Evolutionary conservation across 305 asterid species (phyloP).

Genomic region (Fraxinus floribunda): DNA sequence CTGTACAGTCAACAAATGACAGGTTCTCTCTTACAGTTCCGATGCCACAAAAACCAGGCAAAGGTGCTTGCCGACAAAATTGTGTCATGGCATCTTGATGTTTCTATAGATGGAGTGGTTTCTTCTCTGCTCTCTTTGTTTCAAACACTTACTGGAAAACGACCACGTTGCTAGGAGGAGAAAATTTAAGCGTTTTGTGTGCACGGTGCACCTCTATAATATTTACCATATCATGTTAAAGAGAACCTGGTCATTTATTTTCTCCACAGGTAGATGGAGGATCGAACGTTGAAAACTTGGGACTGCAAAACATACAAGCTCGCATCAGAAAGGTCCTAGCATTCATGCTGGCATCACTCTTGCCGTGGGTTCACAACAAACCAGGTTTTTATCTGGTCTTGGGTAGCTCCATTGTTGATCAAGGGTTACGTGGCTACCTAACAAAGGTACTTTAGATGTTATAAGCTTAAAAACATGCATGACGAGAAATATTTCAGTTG

Average conservation of each 20-base stretch:
- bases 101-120: conserved; percentile 81
- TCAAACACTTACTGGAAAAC: conserved; percentile 80
- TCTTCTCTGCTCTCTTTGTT: conserved; percentile 75
- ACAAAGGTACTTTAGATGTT: conserved; percentile 56
- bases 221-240: not conserved
- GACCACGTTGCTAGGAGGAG: conserved; percentile 57
- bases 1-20: conserved; percentile 20
- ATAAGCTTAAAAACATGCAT: conserved; percentile 16
- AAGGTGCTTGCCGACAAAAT: conserved; percentile 84
- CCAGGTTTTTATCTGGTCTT: conserved; percentile 90
- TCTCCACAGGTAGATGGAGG: conserved; percentile 85
- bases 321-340: conserved; percentile 91
- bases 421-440: conserved; percentile 87
- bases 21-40: conserved; percentile 52
- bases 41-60: conserved; percentile 80
- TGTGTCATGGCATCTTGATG: conserved; percentile 94
- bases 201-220: conserved; percentile 5
- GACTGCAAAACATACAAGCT: conserved; percentile 91
- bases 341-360: conserved; percentile 89
- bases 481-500: conserved; percentile 9
- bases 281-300: conserved; percentile 84
- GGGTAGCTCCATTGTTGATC: conserved; percentile 98
- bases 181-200: not conserved
- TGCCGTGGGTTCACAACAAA: conserved; percentile 95
- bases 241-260: conserved; percentile 3